phyloP scores from a whole-genome alignment of 2,329 filamentous ascomycete species.

The Calonectria hawksworthii region DNA sequence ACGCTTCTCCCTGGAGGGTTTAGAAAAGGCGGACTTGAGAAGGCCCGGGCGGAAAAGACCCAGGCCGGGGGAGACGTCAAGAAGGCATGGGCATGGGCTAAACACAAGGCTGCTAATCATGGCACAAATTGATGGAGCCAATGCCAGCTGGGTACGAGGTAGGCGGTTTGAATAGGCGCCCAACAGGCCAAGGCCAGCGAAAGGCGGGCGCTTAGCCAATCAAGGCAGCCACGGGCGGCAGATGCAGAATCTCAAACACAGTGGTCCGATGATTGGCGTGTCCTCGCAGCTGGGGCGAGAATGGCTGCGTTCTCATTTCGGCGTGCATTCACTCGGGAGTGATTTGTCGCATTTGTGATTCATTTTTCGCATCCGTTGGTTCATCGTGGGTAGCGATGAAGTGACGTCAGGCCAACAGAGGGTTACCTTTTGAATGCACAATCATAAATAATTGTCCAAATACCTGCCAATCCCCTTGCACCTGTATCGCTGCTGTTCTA shows the following conservation, averaged over 20 bases:
- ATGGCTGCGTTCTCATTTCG: neutral
- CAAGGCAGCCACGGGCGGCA: neutral
- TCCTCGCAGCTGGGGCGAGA: neutral
- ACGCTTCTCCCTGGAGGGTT: slow-evolving; percentile 57
- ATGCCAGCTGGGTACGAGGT: neutral
- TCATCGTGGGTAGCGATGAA: neutral
- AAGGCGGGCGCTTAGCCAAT: slow-evolving; percentile 4
- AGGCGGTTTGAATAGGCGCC: neutral
- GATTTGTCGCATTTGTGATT: neutral
- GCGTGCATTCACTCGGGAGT: neutral
- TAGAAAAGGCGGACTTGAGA: slow-evolving; percentile 56
- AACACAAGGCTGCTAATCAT: slow-evolving; percentile 1
- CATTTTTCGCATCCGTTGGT: neutral
- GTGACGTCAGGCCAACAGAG: neutral
- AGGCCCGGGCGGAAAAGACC: slow-evolving; percentile 53
- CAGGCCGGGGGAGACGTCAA: slow-evolving; percentile 52
- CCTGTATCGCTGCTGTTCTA: neutral
- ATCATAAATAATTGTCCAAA: neutral
- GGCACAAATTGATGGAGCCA: neutral
- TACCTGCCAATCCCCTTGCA: neutral
- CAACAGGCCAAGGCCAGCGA: neutral
- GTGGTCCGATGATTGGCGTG: slow-evolving; percentile 16
- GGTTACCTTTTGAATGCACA: neutral
- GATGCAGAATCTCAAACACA: slow-evolving; percentile 3
- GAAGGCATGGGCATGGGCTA: slow-evolving; percentile 34